A percentile compares a stretch with the other conserved stretches of the same genome.
Conservation (phyloP, 441 rosid genomes). For the Syzygium malaccense region DNA sequence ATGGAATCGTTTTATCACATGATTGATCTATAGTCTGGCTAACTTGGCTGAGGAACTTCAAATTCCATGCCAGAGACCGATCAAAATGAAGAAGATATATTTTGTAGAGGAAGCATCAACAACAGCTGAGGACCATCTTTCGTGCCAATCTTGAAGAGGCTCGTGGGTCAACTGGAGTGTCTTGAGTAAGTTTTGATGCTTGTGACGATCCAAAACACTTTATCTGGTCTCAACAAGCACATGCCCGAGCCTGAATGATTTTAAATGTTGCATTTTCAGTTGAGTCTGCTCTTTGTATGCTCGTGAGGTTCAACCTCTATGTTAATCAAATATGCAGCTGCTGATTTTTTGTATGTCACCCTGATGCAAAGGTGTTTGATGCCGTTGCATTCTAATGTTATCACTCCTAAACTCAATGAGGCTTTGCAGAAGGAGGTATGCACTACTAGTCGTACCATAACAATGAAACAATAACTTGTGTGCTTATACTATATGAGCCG, state of each 20-base stretch:
- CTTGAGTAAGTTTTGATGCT: rapidly evolving
- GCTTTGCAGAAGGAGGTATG: background rate
- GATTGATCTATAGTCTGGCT: too few species aligned
- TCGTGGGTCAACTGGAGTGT: background rate
- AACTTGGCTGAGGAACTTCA: too few species aligned
- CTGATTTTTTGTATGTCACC: background rate
- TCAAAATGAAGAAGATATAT: too few species aligned
- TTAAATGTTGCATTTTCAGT: background rate
- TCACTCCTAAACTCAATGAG: background rate
- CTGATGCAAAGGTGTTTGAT: background rate
- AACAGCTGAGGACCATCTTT: background rate
- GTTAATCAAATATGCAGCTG: background rate
- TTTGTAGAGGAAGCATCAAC: too few species aligned
- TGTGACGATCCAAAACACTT: background rate
- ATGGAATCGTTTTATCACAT: too few species aligned
- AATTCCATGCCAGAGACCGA: too few species aligned
- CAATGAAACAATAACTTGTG: too few species aligned
- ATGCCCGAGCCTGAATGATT: too few species aligned
- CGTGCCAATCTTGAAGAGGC: background rate
- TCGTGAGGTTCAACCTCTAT: background rate
- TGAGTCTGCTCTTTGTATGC: background rate
- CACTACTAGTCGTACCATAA: too few species aligned
- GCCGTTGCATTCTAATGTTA: background rate
- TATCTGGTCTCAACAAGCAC: too few species aligned
- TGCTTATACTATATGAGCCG: too few species aligned